Base-by-base conservation (phyloP, 352 stramenopile genomes). In the Thraustochytrium aureum region DNA sequence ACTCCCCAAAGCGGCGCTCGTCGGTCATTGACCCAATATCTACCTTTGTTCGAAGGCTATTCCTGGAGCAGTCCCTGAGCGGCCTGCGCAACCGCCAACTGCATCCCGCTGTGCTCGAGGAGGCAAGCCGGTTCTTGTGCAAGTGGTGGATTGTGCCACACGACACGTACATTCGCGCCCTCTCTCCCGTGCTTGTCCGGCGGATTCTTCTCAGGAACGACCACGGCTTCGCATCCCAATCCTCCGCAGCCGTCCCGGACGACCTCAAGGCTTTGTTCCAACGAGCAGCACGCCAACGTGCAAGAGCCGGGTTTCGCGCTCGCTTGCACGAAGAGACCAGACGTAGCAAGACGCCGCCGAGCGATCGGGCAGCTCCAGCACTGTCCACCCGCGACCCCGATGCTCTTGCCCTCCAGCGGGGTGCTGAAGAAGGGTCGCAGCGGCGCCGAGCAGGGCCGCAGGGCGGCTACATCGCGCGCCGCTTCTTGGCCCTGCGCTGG, bases 91-190 rank as follows among this genome's bases (percentile, higher is more conserved):
- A 79, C 30, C 50, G 50, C 2, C n/a, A 74, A 12, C 6, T 50
- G 37, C 69, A 20, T 32, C 26, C 59, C 17, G 6, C 61, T 17
- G 10, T 79, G 17, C 37, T n/a, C 39, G 22, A 45, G 17, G 69
- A 79, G 35, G 69, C 17, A 52, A 79, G 69, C 69, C 50, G 69
- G 50, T 79, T 79, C 50, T 22, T 79, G 2, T 79, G 69, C 38
- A 10, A 54, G 17, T 79, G 50, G 50, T 79, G 59, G 22, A 26
- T 65, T 4, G 3, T 22, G 47, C 47, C 47, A 22, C 47, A 56
- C 17, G 47, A 56, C 47, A 56, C 47, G 26, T 56, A 22, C 26
- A 56, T 56, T 26, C 17, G 26, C 17, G 17, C 47, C 17, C 47
- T 56, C 17, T 56, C 47, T 22, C 17, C 17, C 17, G 47, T 17